phyloP scores from a whole-genome alignment of 495 filamentous ascomycete genomes.

The Xylaria nigripes region DNA sequence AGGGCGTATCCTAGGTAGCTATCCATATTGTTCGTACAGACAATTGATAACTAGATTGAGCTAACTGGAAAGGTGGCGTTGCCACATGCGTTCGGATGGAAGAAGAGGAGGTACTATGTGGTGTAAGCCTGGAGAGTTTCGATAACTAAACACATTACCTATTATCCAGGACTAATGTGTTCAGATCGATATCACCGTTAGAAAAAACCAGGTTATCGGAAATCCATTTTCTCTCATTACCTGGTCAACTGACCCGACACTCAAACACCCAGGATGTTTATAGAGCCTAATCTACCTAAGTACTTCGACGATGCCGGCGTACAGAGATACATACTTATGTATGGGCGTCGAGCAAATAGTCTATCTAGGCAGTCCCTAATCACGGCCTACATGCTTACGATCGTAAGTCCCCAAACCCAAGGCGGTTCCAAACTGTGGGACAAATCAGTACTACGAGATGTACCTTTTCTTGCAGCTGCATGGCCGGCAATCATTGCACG shows the following conservation, averaged over 20 bases:
- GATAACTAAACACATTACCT: neutral
- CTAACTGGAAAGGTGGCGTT: neutral
- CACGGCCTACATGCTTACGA: too few species aligned
- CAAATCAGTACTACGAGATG: neutral
- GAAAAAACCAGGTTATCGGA: constrained; percentile 9
- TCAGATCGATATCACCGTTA: neutral
- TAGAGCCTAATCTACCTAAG: too few species aligned
- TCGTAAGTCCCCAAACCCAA: neutral
- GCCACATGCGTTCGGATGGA: neutral
- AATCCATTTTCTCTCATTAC: neutral
- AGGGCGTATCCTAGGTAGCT: too few species aligned
- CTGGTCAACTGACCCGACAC: neutral
- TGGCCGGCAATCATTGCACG: neutral
- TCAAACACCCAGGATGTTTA: too few species aligned
- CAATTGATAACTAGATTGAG: neutral
- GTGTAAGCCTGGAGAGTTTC: neutral
- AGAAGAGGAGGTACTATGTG: neutral
- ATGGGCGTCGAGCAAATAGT: too few species aligned
- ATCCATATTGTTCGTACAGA: too few species aligned
- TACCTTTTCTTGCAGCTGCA: neutral
- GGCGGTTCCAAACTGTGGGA: neutral
- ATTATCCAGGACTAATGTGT: neutral
- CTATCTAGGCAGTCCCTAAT: too few species aligned
- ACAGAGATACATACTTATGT: too few species aligned
- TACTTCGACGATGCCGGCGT: too few species aligned